phyloP scores from a whole-genome alignment of 345 rosid genomes.

The Eucalyptus albens region DNA sequence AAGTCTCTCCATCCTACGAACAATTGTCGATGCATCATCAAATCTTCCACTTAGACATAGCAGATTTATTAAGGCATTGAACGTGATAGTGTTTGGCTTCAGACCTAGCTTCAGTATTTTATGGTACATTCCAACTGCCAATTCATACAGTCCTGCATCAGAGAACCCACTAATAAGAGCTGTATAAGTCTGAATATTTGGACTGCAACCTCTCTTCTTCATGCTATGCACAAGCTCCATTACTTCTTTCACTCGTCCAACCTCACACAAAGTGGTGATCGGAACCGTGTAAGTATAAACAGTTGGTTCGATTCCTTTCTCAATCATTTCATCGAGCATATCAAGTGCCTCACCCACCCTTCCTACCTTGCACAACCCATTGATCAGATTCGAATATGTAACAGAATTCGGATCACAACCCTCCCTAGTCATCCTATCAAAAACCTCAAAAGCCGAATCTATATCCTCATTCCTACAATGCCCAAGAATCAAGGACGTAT shows the following conservation, averaged over 20 bases:
- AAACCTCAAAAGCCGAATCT: conserved; percentile 34
- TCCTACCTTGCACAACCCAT: conserved; percentile 41
- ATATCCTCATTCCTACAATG: conserved; percentile 38
- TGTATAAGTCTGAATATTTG: conserved; percentile 50
- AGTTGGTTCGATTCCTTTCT: conserved; percentile 35
- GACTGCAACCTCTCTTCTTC: conserved; percentile 28
- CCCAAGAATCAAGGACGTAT: conserved; percentile 59
- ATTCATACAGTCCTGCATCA: conserved; percentile 21
- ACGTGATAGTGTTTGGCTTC: conserved; percentile 34
- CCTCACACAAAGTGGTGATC: conserved; percentile 30
- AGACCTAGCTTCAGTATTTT: conserved; percentile 40
- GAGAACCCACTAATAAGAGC: conserved; percentile 41
- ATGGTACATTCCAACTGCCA: conserved; percentile 50
- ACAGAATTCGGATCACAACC: conserved; percentile 54
- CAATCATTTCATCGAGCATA: conserved; percentile 40
- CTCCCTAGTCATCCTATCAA: conserved; percentile 36
- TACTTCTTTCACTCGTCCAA: conserved; percentile 41
- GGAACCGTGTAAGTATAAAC: conserved; percentile 46
- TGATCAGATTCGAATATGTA: conserved; percentile 42
- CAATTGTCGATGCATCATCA: conserved; percentile 23
- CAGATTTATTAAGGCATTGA: conserved; percentile 41
- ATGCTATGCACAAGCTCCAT: conserved; percentile 23
- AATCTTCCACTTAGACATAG: conserved; percentile 19
- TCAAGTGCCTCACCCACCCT: conserved; percentile 43
- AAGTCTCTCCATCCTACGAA: conserved; percentile 33